Percentiles rank a stretch among this genome's conserved stretches.
These are phyloP conservation scores for Didymella pinodella DNA, from an alignment of 2,329 filamentous ascomycete genomes.

Conservation along the genomic window DNA sequence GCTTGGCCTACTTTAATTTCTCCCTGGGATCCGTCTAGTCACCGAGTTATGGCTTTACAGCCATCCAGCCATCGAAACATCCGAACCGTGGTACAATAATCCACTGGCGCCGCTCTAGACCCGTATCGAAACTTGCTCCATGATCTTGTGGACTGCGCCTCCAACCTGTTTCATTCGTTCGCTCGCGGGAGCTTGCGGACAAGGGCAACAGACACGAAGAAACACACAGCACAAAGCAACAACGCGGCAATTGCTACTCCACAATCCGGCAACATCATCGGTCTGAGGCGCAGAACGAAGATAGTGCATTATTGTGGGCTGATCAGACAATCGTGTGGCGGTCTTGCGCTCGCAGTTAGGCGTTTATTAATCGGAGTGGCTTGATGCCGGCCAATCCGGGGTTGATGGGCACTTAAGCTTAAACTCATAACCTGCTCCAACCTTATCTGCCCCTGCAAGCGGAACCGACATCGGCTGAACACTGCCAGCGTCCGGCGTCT, in stretches of 20 bases:
- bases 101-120: constrained; percentile 29
- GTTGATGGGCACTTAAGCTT: constrained; percentile 45
- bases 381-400: constrained; percentile 30
- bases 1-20: constrained; percentile 48
- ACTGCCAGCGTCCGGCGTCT: constrained; percentile 3
- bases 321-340: constrained; percentile 26
- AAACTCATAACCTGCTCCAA: constrained; percentile 50
- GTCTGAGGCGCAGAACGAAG: not conserved
- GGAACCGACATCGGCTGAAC: constrained; percentile 40
- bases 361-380: constrained; percentile 16
- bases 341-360: constrained; percentile 16
- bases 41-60: constrained; percentile 9
- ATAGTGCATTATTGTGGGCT: constrained; percentile 14
- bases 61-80: constrained; percentile 11
- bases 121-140: not conserved
- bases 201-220: not conserved
- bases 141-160: constrained; percentile 11
- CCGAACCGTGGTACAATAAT: constrained; percentile 22
- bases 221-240: constrained; percentile 4
- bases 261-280: constrained; percentile 1
- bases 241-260: not conserved
- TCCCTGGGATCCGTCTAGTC: constrained; percentile 21
- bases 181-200: not conserved
- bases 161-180: constrained; percentile 7
- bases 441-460: constrained; percentile 46